Base-by-base conservation (phyloP, 1,284 basidiomycete genomes). In the Ceratobasidium papillatum region DNA sequence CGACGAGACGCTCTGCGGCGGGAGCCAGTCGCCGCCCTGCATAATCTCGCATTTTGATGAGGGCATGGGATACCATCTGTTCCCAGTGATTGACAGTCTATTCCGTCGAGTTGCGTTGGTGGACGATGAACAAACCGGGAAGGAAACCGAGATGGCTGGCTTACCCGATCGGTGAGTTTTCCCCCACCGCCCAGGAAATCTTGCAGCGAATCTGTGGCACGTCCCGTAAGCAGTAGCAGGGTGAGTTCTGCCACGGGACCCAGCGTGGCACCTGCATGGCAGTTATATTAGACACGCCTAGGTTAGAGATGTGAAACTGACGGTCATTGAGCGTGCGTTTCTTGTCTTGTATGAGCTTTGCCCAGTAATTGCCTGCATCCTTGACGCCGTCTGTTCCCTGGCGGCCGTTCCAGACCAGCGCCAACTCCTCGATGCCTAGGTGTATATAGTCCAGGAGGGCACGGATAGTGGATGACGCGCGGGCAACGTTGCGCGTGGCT, bases 121-220 rank as follows among this genome's bases (percentile, higher is more conserved):
- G 59, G 22, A 34, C 3, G 34, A 25, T 61, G 43, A 27, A 64
- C 62, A 49, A 49, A 49, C 27, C 36, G 9, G 56, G 56, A 49
- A 64, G 19, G 45, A 36, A 49, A 27, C 25, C 62, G 45, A 64
- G 25, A 47, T 49, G 43, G 8, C 14, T 47, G 22, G 77, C 83
- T 77, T 83, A 93, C 93, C 80, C 93, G 85, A 82, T 94, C 92
- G 76, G 90, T 92, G 86, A 91, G 91, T 78, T 90, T 89, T 78
- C 93, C 92, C 25, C 87, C 87, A 77, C 91, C 92, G 19, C 90
- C 89, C 66, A 94, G 84, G 80, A 91, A 92, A 81, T 94, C 92
- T 51, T 82, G 79, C 38, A 94, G 83, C 4, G 90, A 83, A 74
- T 92, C 91, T 34, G 91, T 89, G 25, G 87, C 83, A 72, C 88